Evolutionary conservation across 2,329 filamentous ascomycete genomes (phyloP), one percentile per base, ranked within the genome.

Genomic region (Colletotrichum falcatum): DNA sequence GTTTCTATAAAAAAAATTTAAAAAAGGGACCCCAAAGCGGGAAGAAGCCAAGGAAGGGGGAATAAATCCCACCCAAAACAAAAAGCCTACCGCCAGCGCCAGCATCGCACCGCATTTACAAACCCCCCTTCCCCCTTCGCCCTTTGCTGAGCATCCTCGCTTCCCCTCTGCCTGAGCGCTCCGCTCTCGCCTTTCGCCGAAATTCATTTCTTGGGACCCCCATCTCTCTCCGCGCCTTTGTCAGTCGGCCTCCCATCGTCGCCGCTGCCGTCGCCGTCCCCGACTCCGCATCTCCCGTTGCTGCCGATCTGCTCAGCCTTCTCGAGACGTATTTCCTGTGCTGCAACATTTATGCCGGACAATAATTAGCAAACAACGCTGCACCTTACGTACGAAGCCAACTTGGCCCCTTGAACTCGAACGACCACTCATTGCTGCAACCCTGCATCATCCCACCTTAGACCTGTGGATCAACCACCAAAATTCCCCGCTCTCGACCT

Each of bases 391-490:
- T 70, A 70, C 67, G 53, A 67, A 42, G 44, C 44, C 44, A 44
- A 62, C 51, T 51, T 70, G 51, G 56, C 67, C 46, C 53, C 44
- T 39, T 64, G 49, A 70, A 51, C 58, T 59, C 35, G 58, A 60
- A 67, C 67, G 44, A 37, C 58, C 53, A 58, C 58, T 67, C 64
- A 35, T 71, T 46, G 53, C 55, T 68, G 69, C 60, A 71, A 70
- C 69, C 69, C 69, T 71, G 69, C 65, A 71, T 65, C 69, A 70
- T 71, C 65, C 69, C 65, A 69, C 69, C 66, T 65, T 70, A 39
- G 51, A 70, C 54, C 65, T 65, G 69, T 71, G 69, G 69, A 70
- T 71, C 69, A 56, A 65, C 58, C 51, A 65, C 42, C 65, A 55
- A 56, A 70, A 70, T 71, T 65, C 69, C 69, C 69, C 69, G 65